Evolutionary conservation across 331 rosid species (phyloP), one percentile per base, ranked within the genome.

Genomic region (Prunus yedoensis): DNA sequence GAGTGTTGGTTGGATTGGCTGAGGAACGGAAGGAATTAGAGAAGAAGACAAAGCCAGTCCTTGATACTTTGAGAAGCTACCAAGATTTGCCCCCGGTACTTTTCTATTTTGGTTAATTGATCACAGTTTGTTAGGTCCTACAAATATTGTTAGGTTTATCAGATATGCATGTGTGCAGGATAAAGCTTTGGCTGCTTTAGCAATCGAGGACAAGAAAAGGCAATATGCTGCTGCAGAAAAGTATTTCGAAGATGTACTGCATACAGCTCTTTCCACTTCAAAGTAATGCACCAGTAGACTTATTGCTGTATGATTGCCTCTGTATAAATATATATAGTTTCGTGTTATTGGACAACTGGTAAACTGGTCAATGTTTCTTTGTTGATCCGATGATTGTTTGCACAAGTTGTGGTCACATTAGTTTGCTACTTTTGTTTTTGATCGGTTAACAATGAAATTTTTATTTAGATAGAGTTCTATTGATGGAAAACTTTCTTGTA

Each of bases 71-170:
- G 70, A 83, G 97, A 84, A 94, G 99, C 83, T 94, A 94, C 88
- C 99, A 92, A 87, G 97, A 94, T 79, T 85, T 94, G 81, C 99
- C 98, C 52, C 97, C 96, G 66, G 97, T 94, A 83, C 80, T 77
- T 85, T 66, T 68, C 28, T 66, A 9, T 71, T 74, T 57, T 12
- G 47, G 71, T 23, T 52, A 6, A 27, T 45, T 32, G 65, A 45
- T 15, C 53, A 9, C 18, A 41, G 16, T 32, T 53, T 76, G 2
- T 53, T 9, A 41, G 3, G 16, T 28, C 69, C 66, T 2, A 16
- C 15, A 68, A 53, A 16, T 27, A 45, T 46, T 0, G 16, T 38
- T 21, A 45, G 49, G 21, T 30, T 57, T 5, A 65, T 59, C 5
- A 68, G 23, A 51, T 66, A 32, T 62, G 68, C 16, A n/a, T 71